Percentiles rank a stretch among this genome's conserved stretches.
Conservation (phyloP, 768 basidiomycete genomes). For the Macrolepiota dolichaula region DNA sequence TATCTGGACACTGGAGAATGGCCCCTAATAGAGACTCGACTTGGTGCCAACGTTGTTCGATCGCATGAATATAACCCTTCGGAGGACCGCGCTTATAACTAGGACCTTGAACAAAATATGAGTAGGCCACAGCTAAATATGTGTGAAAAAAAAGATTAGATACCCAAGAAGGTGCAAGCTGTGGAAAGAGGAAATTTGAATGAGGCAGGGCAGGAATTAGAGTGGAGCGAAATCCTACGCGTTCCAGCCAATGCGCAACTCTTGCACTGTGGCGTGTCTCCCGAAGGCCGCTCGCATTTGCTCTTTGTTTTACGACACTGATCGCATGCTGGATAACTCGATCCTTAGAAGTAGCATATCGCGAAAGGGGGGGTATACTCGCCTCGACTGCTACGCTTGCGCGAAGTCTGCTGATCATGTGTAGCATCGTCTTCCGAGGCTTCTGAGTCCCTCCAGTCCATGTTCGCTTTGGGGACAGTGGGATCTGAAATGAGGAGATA, state of each 20-base stretch:
- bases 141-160: neutral
- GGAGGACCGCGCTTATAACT: slow-evolving; percentile 83
- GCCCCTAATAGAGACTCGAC: slow-evolving; percentile 88
- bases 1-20: slow-evolving; percentile 69
- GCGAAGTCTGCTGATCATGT: slow-evolving; percentile 36
- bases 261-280: slow-evolving; percentile 52
- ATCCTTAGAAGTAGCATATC: slow-evolving; percentile 11
- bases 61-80: slow-evolving; percentile 90
- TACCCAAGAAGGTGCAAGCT: slow-evolving; percentile 71
- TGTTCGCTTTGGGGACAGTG: slow-evolving; percentile 21
- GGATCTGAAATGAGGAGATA: slow-evolving; percentile 19
- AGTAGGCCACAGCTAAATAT: neutral
- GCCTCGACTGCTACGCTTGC: slow-evolving; percentile 70
- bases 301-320: slow-evolving; percentile 87
- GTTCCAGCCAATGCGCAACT: slow-evolving; percentile 58
- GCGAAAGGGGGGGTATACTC: slow-evolving; percentile 2
- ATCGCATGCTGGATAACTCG: slow-evolving; percentile 61
- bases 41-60: slow-evolving; percentile 89
- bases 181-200: slow-evolving; percentile 16
- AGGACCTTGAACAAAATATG: slow-evolving; percentile 43
- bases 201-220: slow-evolving; percentile 11
- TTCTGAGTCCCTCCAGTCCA: slow-evolving; percentile 62
- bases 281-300: slow-evolving; percentile 66
- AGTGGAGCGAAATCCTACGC: slow-evolving; percentile 30
- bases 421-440: slow-evolving; percentile 53